These are phyloP conservation scores for Fusarium gaditjirri DNA, from an alignment of 2,329 filamentous ascomycete species.

Conservation along the genomic window DNA sequence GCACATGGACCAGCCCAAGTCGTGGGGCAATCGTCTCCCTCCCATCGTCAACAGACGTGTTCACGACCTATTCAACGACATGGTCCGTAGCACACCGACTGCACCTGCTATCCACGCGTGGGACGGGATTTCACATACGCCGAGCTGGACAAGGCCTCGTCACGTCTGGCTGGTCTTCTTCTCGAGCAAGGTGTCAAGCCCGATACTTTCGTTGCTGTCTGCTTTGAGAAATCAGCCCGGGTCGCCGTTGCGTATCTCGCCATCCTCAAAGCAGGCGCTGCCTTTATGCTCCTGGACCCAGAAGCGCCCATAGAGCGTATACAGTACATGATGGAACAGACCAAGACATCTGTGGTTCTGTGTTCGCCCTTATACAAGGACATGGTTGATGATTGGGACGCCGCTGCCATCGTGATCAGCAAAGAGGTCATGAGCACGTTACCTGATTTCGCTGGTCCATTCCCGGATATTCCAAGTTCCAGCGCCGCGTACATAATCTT, in stretches of 20 bases:
- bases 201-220: neutral
- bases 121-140: slow-evolving; percentile 7
- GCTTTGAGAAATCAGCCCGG: slow-evolving; percentile 8
- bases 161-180: neutral
- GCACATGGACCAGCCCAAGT: neutral
- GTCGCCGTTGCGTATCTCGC: slow-evolving; percentile 2
- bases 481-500: slow-evolving; percentile 43
- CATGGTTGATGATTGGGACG: neutral
- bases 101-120: neutral
- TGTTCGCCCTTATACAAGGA: neutral
- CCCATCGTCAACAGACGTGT: neutral
- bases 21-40: neutral
- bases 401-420: neutral
- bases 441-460: neutral
- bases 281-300: slow-evolving; percentile 11
- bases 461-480: neutral
- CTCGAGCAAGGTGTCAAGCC: neutral
- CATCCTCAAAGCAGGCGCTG: slow-evolving; percentile 3
- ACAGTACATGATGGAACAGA: neutral
- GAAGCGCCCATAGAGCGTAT: slow-evolving; percentile 1
- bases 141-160: neutral
- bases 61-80: neutral
- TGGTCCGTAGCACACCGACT: neutral
- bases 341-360: neutral
- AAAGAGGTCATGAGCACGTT: neutral